Conservation (phyloP, 805 yeast genomes). For the Wickerhamiella dianesei region DNA sequence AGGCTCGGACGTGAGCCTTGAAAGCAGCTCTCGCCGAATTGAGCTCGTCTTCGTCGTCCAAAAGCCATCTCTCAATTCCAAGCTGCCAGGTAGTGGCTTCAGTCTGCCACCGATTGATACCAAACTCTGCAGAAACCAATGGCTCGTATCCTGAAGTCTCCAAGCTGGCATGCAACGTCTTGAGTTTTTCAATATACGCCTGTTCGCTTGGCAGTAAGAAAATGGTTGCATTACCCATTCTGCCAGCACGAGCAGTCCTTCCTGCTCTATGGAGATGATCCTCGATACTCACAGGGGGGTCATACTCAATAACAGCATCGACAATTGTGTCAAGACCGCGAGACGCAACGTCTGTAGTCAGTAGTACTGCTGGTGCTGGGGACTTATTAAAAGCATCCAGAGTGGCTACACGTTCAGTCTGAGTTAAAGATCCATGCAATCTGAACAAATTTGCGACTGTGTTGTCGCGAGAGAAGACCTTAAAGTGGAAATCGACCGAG, state of each 20-base stretch:
- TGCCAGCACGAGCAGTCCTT: constrained; percentile 97
- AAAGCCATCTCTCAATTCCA: constrained; percentile 73
- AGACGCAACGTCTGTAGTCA: constrained; percentile 96
- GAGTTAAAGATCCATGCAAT: constrained; percentile 84
- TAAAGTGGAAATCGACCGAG: constrained; percentile 88
- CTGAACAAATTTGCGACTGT: constrained; percentile 41
- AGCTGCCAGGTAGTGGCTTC: constrained; percentile 96
- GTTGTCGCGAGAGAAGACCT: constrained; percentile 54
- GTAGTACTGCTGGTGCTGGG: constrained; percentile 36
- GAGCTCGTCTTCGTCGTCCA: constrained; percentile 45
- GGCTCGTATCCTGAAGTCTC: constrained; percentile 33
- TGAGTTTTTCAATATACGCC: constrained; percentile 47
- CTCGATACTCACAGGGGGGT: constrained; percentile 87
- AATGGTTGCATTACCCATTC: constrained; percentile 59
- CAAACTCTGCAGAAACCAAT: constrained; percentile 26
- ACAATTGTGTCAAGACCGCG: constrained; percentile 90
- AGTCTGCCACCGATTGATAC: constrained; percentile 58
- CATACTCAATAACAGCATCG: constrained; percentile 77
- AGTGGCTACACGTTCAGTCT: constrained; percentile 69
- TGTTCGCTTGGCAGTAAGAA: constrained; percentile 85
- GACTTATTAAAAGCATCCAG: constrained; percentile 35
- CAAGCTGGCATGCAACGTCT: constrained; percentile 42
- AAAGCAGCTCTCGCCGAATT: constrained; percentile 68
- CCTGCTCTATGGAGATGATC: constrained; percentile 97
- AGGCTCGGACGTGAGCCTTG: constrained; percentile 83